Evolutionary conservation across 306 rosid species (phyloP).

Genomic region (Lablab purpureus): DNA sequence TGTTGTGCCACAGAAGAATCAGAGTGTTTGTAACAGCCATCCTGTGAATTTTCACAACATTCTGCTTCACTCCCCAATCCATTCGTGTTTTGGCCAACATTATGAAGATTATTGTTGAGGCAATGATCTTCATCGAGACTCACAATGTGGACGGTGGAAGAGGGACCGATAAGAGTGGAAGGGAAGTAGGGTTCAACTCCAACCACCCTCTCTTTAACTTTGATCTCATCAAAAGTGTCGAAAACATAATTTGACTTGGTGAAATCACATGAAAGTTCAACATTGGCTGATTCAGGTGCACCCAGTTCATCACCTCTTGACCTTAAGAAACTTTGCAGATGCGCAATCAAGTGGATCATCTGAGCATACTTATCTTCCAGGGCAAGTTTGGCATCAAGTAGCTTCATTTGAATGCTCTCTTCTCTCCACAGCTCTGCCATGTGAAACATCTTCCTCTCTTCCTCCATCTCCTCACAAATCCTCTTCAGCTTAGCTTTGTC

Average conservation of each 20-base stretch:
- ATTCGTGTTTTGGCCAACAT: constrained; percentile 26
- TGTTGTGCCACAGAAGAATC: background rate
- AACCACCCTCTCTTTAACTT: constrained; percentile 38
- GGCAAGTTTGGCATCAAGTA: constrained; percentile 64
- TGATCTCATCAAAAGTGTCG: constrained; percentile 46
- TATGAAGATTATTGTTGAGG: background rate
- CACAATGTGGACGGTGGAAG: constrained; percentile 28
- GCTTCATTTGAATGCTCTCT: constrained; percentile 76
- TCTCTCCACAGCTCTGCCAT: constrained; percentile 71
- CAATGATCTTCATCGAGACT: constrained; percentile 39
- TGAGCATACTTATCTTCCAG: constrained; percentile 61
- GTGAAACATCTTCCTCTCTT: constrained; percentile 72
- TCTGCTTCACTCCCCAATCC: background rate
- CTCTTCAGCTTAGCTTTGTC: constrained; percentile 49
- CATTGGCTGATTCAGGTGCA: constrained; percentile 43
- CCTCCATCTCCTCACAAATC: constrained; percentile 54
- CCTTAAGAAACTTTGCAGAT: constrained; percentile 53
- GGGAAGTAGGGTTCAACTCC: constrained; percentile 23
- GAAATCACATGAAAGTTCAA: constrained; percentile 51
- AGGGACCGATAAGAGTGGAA: constrained; percentile 6
- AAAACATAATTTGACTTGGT: constrained; percentile 42
- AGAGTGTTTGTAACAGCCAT: background rate
- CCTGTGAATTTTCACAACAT: background rate
- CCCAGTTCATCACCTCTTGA: constrained; percentile 41
- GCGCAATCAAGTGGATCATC: constrained; percentile 61